Percentiles rank a stretch among this genome's conserved stretches.
Conservation (phyloP, 805 yeast species). For the Maudiozyma saulgeensis region DNA sequence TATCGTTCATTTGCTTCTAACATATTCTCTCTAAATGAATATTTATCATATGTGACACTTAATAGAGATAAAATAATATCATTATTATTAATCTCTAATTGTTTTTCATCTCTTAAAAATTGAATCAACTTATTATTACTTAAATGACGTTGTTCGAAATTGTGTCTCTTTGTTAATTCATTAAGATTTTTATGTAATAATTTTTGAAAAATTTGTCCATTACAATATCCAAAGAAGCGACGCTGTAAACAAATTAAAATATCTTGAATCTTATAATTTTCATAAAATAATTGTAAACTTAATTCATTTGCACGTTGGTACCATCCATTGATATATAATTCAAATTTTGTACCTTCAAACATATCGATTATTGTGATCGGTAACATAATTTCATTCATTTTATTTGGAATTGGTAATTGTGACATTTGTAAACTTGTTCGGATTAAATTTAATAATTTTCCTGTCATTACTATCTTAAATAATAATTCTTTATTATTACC, state of each 20-base stretch:
- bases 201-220: conserved; percentile 19
- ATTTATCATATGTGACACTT: conserved; percentile 33
- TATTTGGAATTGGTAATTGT: conserved; percentile 5
- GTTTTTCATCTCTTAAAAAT: conserved; percentile 15
- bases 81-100: background rate
- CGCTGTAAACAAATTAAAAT: conserved; percentile 44
- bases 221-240: conserved; percentile 38
- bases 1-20: conserved; percentile 8
- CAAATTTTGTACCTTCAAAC: conserved; percentile 36
- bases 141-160: conserved; percentile 8
- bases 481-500: conserved; percentile 33
- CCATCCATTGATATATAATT: conserved; percentile 47
- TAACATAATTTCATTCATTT: background rate
- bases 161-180: conserved; percentile 22
- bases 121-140: conserved; percentile 26
- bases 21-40: conserved; percentile 16
- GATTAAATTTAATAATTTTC: conserved; percentile 67
- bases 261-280: conserved; percentile 46
- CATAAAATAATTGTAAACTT: conserved; percentile 46
- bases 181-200: conserved; percentile 18
- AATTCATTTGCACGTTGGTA: conserved; percentile 58
- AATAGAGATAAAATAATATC: conserved; percentile 24
- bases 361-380: conserved; percentile 9
- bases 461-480: conserved; percentile 64
- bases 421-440: conserved; percentile 26